Evolutionary conservation across 1,284 basidiomycete genomes (phyloP), one percentile per base, ranked within the genome.

Genomic region (Flammula alnicola): DNA sequence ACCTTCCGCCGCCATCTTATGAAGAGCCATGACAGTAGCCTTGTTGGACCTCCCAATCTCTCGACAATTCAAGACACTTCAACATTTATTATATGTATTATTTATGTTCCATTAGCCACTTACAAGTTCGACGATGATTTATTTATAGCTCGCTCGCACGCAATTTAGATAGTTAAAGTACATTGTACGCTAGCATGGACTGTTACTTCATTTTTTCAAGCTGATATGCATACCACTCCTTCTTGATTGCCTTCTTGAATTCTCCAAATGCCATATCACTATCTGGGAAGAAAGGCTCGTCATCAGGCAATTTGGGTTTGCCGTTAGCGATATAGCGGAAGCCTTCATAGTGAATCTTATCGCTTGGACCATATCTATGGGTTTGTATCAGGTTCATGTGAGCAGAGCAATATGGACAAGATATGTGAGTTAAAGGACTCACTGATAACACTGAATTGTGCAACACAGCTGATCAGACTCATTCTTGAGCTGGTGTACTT

Each of bases 391-490:
- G n/a, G n/a, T n/a, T n/a, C n/a, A n/a, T n/a, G n/a, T n/a, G n/a
- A n/a, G n/a, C n/a, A n/a, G n/a, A n/a, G n/a, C n/a, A n/a, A n/a
- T n/a, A n/a, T n/a, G n/a, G n/a, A n/a, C n/a, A n/a, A n/a, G n/a
- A n/a, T n/a, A n/a, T n/a, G n/a, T n/a, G n/a, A n/a, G n/a, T n/a
- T n/a, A n/a, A n/a, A n/a, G n/a, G 25, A 37, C 36, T 23, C 36
- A 37, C 36, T 37, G 36, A n/a, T 37, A 37, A n/a, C 36, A 37
- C 9, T 37, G 36, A 37, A 37, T 37, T 3, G 36, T 22, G 14
- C 11, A 37, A 19, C 36, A 37, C 12, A 23, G 36, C 19, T 37
- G 2, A 12, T 23, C 36, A 12, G 36, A 37, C 8, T 23, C 36
- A n/a, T 37, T 37, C 4, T n/a, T 17, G 3, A 37, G 36, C 20